These are phyloP conservation scores for Fraxinus americana DNA, from an alignment of 257 asterid species.

Conservation along the genomic window DNA sequence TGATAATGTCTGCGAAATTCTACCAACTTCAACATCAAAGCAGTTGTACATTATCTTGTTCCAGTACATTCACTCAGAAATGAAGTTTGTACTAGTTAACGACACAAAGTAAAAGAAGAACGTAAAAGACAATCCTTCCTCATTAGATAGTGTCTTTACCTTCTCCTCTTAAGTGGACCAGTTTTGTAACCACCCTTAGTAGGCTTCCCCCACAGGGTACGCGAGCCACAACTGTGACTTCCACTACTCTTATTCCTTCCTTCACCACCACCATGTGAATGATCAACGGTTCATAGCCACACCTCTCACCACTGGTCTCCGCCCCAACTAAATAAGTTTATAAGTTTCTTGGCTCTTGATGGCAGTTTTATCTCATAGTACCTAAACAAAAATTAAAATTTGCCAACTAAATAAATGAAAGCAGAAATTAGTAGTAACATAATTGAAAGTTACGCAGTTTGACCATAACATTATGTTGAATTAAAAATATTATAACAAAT, in stretches of 20 bases:
- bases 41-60: background rate
- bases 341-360: slow-evolving; percentile 66
- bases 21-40: background rate
- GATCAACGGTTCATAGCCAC: slow-evolving; percentile 88
- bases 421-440: background rate
- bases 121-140: background rate
- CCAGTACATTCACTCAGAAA: background rate
- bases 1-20: background rate
- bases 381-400: slow-evolving; percentile 31
- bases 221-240: slow-evolving; percentile 57
- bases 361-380: slow-evolving; percentile 74
- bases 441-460: too few relatives aligned
- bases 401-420: background rate
- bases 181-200: slow-evolving; percentile 88
- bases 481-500: too few relatives aligned
- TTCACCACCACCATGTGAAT: slow-evolving; percentile 95
- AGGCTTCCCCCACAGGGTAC: slow-evolving; percentile 90
- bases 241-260: slow-evolving; percentile 94
- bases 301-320: slow-evolving; percentile 81
- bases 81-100: background rate
- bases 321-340: slow-evolving; percentile 82
- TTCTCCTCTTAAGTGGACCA: slow-evolving; percentile 63
- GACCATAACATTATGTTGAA: too few relatives aligned
- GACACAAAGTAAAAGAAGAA: background rate
- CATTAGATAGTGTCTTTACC: slow-evolving; percentile 24